A percentile compares a stretch with the other conserved stretches of the same genome.
Conservation (phyloP, 768 basidiomycete genomes). For the Steccherinum ochraceum region DNA sequence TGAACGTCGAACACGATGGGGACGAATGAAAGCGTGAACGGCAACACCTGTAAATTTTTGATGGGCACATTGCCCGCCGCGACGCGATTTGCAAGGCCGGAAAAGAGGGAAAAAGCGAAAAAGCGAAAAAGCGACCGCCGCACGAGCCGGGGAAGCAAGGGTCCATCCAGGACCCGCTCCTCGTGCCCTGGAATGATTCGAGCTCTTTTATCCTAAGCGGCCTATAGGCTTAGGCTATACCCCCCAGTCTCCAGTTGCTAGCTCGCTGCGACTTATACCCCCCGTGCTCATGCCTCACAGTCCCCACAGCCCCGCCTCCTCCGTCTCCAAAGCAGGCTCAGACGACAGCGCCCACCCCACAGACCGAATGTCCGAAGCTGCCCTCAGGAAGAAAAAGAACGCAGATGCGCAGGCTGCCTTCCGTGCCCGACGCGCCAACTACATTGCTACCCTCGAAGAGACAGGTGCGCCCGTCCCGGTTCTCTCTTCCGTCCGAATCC, state of each 20-base stretch:
- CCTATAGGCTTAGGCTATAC: slow-evolving; percentile 31
- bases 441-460: slow-evolving; percentile 83
- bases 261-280: neutral
- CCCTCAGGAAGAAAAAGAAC: slow-evolving; percentile 82
- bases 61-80: too few species aligned
- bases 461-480: slow-evolving; percentile 38
- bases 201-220: slow-evolving; percentile 47
- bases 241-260: neutral
- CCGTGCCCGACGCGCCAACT: slow-evolving; percentile 74
- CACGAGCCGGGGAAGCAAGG: neutral
- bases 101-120: neutral
- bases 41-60: too few species aligned
- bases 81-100: neutral
- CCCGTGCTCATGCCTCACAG: slow-evolving; percentile 12
- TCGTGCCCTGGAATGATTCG: slow-evolving; percentile 55
- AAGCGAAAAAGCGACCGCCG: neutral
- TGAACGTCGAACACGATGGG: too few species aligned
- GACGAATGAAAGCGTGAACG: too few species aligned
- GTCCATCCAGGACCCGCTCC: slow-evolving; percentile 26
- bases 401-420: slow-evolving; percentile 87
- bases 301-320: slow-evolving; percentile 22
- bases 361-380: slow-evolving; percentile 54
- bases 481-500: slow-evolving; percentile 3
- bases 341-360: slow-evolving; percentile 27
- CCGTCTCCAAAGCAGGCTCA: slow-evolving; percentile 30